Conservation (phyloP, 2,329 filamentous ascomycete species). For the Metarhizium rileyi region DNA sequence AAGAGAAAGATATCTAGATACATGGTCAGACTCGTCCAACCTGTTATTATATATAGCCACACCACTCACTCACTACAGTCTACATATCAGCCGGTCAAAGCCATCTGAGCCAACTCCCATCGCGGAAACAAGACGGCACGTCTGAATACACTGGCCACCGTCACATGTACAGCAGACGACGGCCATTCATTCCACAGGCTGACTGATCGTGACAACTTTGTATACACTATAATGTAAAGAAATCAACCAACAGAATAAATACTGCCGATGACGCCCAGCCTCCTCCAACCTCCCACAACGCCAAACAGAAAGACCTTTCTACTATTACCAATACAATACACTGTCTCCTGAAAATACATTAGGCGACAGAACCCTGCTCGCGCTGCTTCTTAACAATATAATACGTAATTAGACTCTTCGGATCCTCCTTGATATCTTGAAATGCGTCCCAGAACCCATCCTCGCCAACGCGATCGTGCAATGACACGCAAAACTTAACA, state of each 20-base stretch:
- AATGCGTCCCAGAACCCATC: conserved; percentile 58
- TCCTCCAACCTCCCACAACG: background rate
- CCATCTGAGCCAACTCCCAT: too few species aligned
- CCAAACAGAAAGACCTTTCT: background rate
- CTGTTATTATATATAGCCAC: too few species aligned
- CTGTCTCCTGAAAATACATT: background rate
- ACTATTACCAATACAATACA: background rate
- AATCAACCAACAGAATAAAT: background rate
- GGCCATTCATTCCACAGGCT: background rate
- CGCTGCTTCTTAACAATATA: conserved; percentile 66
- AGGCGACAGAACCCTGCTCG: conserved; percentile 27
- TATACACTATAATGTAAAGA: background rate
- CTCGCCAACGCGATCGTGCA: conserved; percentile 55
- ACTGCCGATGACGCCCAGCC: too few species aligned
- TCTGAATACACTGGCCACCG: too few species aligned
- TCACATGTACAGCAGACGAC: too few species aligned
- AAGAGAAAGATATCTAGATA: too few species aligned
- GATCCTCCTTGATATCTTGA: conserved; percentile 56
- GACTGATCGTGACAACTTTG: background rate
- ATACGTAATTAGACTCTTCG: conserved; percentile 69
- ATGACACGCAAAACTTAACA: conserved; percentile 66
- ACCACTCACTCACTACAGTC: too few species aligned
- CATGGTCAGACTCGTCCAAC: too few species aligned
- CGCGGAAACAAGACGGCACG: too few species aligned
- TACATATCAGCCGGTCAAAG: too few species aligned